Percentiles rank a stretch among this genome's conserved stretches.
phyloP scores from a whole-genome alignment of 2,329 filamentous ascomycete species.

The Pseudonectria foliicola region DNA sequence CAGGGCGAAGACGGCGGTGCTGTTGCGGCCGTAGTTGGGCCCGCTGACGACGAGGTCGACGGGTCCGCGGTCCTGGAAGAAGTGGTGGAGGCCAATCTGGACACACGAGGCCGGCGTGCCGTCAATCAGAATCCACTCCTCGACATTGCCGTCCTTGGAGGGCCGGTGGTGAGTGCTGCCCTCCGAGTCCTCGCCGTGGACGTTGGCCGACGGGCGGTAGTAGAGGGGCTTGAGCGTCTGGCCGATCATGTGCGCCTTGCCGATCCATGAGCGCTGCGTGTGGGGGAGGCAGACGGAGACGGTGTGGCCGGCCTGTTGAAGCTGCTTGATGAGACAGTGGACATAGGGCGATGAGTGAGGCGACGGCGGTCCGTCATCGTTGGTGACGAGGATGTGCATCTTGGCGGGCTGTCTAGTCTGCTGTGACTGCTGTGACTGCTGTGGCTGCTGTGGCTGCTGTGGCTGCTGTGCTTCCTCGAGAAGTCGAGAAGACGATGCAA shows the following conservation, averaged over 20 bases:
- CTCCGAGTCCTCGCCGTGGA: conserved; percentile 41
- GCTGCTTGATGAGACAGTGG: conserved; percentile 62
- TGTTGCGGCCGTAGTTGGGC: conserved; percentile 79
- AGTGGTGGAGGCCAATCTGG: conserved; percentile 75
- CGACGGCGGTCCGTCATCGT: conserved; percentile 77
- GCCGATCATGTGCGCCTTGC: conserved; percentile 94
- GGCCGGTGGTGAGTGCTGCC: conserved; percentile 56
- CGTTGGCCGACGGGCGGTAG: conserved; percentile 55
- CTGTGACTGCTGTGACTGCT: too few species aligned
- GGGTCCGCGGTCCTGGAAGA: conserved; percentile 64
- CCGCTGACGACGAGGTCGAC: conserved; percentile 73
- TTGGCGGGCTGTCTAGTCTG: conserved; percentile 8
- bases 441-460: too few species aligned
- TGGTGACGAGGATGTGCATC: conserved; percentile 62
- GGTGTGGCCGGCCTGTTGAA: conserved; percentile 70
- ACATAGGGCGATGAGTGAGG: conserved; percentile 74
- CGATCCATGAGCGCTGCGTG: conserved; percentile 93
- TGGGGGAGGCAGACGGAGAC: conserved; percentile 90
- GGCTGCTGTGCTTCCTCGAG: too few species aligned
- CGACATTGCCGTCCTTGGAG: conserved; percentile 48
- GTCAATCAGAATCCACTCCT: conserved; percentile 78
- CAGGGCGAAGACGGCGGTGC: conserved; percentile 70
- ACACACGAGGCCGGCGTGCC: conserved; percentile 76
- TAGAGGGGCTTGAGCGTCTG: conserved; percentile 79
- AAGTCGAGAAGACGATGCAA: too few species aligned